Evolutionary conservation across 305 asterid species (phyloP).

Genomic region (Petunia hybrid): DNA sequence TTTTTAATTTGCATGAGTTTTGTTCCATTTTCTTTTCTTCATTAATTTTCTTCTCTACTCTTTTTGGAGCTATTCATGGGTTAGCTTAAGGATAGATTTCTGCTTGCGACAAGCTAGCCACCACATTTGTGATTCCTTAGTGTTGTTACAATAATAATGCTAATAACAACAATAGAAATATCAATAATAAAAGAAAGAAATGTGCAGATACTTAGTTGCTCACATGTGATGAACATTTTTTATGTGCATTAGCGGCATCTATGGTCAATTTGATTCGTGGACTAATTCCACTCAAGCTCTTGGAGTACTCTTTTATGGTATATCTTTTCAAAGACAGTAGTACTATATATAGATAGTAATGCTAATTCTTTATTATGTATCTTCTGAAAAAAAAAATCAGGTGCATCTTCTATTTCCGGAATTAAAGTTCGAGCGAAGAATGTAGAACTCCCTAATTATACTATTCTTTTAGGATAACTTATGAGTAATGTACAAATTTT

Average conservation of each 20-base stretch:
- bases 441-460: too few species aligned
- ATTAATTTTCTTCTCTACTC: background rate
- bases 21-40: conserved; percentile 3
- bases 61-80: conserved; percentile 16
- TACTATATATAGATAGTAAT: background rate
- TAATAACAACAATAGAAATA: background rate
- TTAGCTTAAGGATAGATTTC: background rate
- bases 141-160: conserved; percentile 3
- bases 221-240: conserved; percentile 24
- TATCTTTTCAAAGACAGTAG: background rate
- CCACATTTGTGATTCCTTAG: conserved; percentile 19
- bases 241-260: background rate
- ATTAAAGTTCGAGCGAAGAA: too few species aligned
- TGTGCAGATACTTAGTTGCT: conserved; percentile 25
- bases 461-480: too few species aligned
- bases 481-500: too few species aligned
- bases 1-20: conserved; percentile 20
- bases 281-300: background rate
- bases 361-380: background rate
- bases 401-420: background rate
- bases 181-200: conserved; percentile 11
- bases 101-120: background rate
- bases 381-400: background rate
- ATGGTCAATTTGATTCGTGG: conserved; percentile 11
- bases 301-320: background rate